Evolutionary conservation across 306 rosid genomes (phyloP), one percentile per base, ranked within the genome.

Genomic region (Medicago truncatula): DNA sequence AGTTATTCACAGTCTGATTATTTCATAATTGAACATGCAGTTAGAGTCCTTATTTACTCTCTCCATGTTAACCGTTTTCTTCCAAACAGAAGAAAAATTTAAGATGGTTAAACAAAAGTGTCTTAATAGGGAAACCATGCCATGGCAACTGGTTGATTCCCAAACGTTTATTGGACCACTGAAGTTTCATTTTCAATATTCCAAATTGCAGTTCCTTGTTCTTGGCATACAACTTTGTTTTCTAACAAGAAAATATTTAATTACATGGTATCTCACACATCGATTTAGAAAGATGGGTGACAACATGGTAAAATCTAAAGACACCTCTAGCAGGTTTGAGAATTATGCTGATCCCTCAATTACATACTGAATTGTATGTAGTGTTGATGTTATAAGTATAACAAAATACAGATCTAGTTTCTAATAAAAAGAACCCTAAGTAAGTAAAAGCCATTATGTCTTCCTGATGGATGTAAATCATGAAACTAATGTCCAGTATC

Each of bases 401-500:
- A 9, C 73, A 7, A 46, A 43, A 20, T n/a, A 14, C 58, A 46
- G 15, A 23, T 67, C 41, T 68, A 43, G 39, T 67, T 20, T 20
- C 1, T 41, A 13, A 23, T 2, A 43, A 67, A 10, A 20, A 44
- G 39, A 41, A 44, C 3, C 20, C 72, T 43, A 67, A 43, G 21
- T 59, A n/a, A 61, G 6, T 12, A 49, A 39, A 16, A 69, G 41
- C 8, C 12, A 62, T 52, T 62, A 25, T 73, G 44, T 50, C 41
- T 59, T 25, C 38, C 18, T 23, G 56, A 71, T 65, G 57, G 36
- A 39, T 57, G 28, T 1, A 25, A 70, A 64, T 11, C 17, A 65
- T 49, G 72, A 46, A 71, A 69, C 77, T 77, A 77, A 59, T 54
- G 40, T 69, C 31, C 13, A 39, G 71, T 47, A 58, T 47, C 70